Evolutionary conservation across 768 basidiomycete species (phyloP).

Genomic region (Leucogyrophana mollusca): DNA sequence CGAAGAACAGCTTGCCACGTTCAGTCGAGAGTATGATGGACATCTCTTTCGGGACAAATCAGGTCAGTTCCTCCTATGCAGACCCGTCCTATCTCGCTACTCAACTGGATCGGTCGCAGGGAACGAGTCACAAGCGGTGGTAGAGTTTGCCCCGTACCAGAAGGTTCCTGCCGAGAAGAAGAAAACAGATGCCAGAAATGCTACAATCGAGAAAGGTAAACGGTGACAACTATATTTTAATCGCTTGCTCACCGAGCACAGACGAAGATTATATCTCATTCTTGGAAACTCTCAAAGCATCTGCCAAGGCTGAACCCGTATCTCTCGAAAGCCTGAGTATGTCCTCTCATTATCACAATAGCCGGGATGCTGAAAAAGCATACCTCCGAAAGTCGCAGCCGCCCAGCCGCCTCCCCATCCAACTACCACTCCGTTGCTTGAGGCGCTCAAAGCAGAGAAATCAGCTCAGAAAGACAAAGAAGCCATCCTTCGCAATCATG

Average conservation of each 20-base stretch:
- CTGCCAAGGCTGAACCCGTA: slow-evolving; percentile 52
- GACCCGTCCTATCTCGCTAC: background rate
- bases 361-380: background rate
- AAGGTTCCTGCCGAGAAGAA: slow-evolving; percentile 74
- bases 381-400: slow-evolving; percentile 53
- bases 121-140: slow-evolving; percentile 82
- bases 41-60: slow-evolving; percentile 90
- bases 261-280: slow-evolving; percentile 87
- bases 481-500: slow-evolving; percentile 67
- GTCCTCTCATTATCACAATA: slow-evolving; percentile 16
- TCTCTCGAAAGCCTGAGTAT: slow-evolving; percentile 65
- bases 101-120: slow-evolving; percentile 43
- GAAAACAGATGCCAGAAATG: slow-evolving; percentile 78
- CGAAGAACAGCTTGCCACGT: slow-evolving; percentile 66
- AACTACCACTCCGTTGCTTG: slow-evolving; percentile 88
- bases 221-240: background rate
- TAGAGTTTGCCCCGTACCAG: slow-evolving; percentile 93
- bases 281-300: slow-evolving; percentile 64
- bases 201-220: slow-evolving; percentile 87
- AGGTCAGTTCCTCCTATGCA: slow-evolving; percentile 48
- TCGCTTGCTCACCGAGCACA: slow-evolving; percentile 24
- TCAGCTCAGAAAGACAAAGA: slow-evolving; percentile 70
- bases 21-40: slow-evolving; percentile 86
- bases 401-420: slow-evolving; percentile 58
- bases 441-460: slow-evolving; percentile 83